Conservation (phyloP, 1,284 basidiomycete genomes). For the Xerocomus amazonicus region DNA sequence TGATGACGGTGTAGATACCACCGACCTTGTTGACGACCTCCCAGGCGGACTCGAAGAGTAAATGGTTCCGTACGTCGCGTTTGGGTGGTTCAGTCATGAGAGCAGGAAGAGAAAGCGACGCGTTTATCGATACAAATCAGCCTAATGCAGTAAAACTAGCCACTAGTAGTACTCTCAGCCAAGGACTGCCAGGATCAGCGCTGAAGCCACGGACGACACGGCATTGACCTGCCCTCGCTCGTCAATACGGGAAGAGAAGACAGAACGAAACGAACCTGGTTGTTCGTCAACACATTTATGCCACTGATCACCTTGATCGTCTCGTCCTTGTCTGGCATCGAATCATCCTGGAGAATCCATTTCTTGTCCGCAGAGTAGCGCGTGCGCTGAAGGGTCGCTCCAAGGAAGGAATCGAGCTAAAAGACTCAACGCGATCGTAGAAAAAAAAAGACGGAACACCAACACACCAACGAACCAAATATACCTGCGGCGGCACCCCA, state of each 20-base stretch:
- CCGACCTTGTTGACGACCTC: slow-evolving; percentile 98
- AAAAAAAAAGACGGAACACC: not conserved
- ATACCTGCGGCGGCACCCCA: slow-evolving; percentile 69
- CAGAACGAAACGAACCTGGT: slow-evolving; percentile 50
- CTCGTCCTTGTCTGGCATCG: slow-evolving; percentile 23
- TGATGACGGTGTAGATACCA: slow-evolving; percentile 99
- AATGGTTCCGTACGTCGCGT: slow-evolving; percentile 74
- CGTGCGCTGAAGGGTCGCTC: slow-evolving; percentile 85
- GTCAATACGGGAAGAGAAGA: slow-evolving; percentile 2
- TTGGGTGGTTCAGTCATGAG: slow-evolving; percentile 29
- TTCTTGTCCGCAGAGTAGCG: slow-evolving; percentile 65
- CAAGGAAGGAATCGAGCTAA: slow-evolving; percentile 81
- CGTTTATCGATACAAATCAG: not conserved
- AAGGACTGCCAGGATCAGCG: slow-evolving; percentile 34
- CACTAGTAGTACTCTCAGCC: slow-evolving; percentile 13
- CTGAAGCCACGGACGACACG: slow-evolving; percentile 41
- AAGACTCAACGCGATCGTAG: not conserved
- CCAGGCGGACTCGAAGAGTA: slow-evolving; percentile 91
- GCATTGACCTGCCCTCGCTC: slow-evolving; percentile 39
- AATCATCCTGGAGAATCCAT: slow-evolving; percentile 64
- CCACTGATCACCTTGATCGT: slow-evolving; percentile 65
- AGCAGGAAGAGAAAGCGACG: no score
- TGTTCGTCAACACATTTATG: slow-evolving; percentile 73
- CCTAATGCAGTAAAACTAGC: slow-evolving; percentile 7
- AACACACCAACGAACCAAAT: slow-evolving; percentile 69